Conservation (phyloP, 148 eudicot genomes). For the Pharnaceum exiguum region DNA sequence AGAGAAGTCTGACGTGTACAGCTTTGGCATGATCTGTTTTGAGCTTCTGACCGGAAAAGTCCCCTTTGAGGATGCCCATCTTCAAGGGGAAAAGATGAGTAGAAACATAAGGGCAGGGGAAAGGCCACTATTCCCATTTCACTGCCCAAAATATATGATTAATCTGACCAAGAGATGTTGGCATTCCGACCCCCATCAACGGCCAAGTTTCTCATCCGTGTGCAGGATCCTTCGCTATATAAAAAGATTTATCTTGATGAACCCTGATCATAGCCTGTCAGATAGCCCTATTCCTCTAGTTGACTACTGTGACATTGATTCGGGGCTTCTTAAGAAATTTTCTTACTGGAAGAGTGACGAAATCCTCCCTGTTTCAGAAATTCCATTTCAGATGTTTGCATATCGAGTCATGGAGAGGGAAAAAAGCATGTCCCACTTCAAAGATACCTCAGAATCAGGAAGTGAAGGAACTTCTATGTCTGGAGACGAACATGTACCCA, state of each 20-base stretch:
- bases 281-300: slow-evolving; percentile 42
- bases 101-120: slow-evolving; percentile 68
- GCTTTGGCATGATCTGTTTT: slow-evolving; percentile 83
- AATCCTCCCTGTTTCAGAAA: slow-evolving; percentile 39
- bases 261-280: slow-evolving; percentile 47
- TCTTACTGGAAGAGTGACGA: slow-evolving; percentile 31
- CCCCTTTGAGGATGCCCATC: slow-evolving; percentile 72
- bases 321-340: slow-evolving; percentile 31
- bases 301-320: slow-evolving; percentile 63
- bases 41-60: slow-evolving; percentile 76
- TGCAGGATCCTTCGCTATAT: slow-evolving; percentile 65
- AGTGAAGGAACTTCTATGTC: slow-evolving; percentile 64
- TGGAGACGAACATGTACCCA: slow-evolving; percentile 41
- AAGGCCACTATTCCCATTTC: slow-evolving; percentile 69
- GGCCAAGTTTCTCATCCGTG: slow-evolving; percentile 68
- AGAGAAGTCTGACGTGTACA: slow-evolving; percentile 70
- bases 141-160: slow-evolving; percentile 52
- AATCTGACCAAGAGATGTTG: slow-evolving; percentile 65
- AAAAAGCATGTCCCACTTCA: slow-evolving; percentile 22
- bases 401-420: slow-evolving; percentile 58
- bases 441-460: slow-evolving; percentile 60
- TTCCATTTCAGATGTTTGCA: slow-evolving; percentile 75
- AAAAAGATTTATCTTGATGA: slow-evolving; percentile 45
- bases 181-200: slow-evolving; percentile 59
- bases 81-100: slow-evolving; percentile 76